These are phyloP conservation scores for Leccinum subfulvum DNA, from an alignment of 1,284 basidiomycete genomes.

Conservation along the genomic window DNA sequence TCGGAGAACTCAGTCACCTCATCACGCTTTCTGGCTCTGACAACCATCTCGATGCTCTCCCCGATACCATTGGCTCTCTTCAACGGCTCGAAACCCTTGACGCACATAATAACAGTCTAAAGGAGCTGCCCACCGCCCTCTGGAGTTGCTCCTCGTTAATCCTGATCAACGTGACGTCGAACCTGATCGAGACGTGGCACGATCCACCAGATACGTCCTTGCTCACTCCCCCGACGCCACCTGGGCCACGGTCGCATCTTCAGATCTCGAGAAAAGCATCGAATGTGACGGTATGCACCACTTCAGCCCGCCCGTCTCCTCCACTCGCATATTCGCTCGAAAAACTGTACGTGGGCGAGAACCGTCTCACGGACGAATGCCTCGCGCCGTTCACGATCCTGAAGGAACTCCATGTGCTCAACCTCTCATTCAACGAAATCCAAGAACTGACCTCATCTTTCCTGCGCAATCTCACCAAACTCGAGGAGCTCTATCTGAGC, in stretches of 20 bases:
- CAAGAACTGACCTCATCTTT: constrained; percentile 84
- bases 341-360: constrained; percentile 87
- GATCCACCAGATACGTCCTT: constrained; percentile 45
- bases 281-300: constrained; percentile 17
- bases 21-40: constrained; percentile 83
- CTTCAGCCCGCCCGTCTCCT: constrained; percentile 43
- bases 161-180: constrained; percentile 87
- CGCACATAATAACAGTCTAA: constrained; percentile 90
- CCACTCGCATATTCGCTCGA: constrained; percentile 75
- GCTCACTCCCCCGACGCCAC: constrained; percentile 11
- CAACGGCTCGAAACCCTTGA: constrained; percentile 77
- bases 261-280: constrained; percentile 30
- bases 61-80: constrained; percentile 76
- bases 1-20: constrained; percentile 75
- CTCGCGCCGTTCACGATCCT: constrained; percentile 77
- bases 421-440: constrained; percentile 95
- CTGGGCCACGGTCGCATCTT: constrained; percentile 17
- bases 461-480: constrained; percentile 63
- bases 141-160: constrained; percentile 84
- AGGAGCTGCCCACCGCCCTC: constrained; percentile 71
- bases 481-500: constrained; percentile 90
- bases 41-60: constrained; percentile 82
- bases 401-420: constrained; percentile 78
- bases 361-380: constrained; percentile 81
- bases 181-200: constrained; percentile 77